phyloP scores from a whole-genome alignment of 169 alveolate genomes.

The Perkinsus marinus region DNA sequence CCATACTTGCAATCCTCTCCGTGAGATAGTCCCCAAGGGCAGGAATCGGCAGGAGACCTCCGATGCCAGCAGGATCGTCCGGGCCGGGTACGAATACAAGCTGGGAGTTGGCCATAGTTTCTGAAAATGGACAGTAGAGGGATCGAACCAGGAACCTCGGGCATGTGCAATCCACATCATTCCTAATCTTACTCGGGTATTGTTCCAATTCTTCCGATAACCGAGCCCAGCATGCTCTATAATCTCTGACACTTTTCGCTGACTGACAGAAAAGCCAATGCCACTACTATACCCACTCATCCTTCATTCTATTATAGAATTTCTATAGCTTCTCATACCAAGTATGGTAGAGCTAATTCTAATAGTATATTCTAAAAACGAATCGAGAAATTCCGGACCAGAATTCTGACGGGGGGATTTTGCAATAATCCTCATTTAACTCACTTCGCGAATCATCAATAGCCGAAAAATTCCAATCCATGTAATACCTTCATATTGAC shows the following conservation, averaged over 20 bases:
- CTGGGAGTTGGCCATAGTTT: neutral
- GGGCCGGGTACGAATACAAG: neutral
- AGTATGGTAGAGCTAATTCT: too few relatives aligned
- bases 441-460: too few relatives aligned
- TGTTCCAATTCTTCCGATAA: neutral
- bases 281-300: too few relatives aligned
- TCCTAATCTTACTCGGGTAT: neutral
- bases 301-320: too few relatives aligned
- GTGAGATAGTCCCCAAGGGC: neutral
- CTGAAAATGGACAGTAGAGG: neutral
- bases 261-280: neutral
- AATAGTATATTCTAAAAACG: too few relatives aligned
- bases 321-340: too few relatives aligned
- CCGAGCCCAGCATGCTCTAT: neutral
- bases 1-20: neutral
- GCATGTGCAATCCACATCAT: neutral
- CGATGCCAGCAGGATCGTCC: neutral
- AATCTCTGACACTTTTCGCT: neutral
- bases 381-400: too few relatives aligned
- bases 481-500: neutral
- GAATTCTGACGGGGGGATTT: too few relatives aligned
- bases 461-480: too few relatives aligned
- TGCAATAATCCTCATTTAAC: too few relatives aligned
- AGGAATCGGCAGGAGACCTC: neutral
- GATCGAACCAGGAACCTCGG: neutral